Base-by-base conservation (phyloP, 1,284 basidiomycete genomes). In the Sporisorium iseilematis-ciliati region DNA sequence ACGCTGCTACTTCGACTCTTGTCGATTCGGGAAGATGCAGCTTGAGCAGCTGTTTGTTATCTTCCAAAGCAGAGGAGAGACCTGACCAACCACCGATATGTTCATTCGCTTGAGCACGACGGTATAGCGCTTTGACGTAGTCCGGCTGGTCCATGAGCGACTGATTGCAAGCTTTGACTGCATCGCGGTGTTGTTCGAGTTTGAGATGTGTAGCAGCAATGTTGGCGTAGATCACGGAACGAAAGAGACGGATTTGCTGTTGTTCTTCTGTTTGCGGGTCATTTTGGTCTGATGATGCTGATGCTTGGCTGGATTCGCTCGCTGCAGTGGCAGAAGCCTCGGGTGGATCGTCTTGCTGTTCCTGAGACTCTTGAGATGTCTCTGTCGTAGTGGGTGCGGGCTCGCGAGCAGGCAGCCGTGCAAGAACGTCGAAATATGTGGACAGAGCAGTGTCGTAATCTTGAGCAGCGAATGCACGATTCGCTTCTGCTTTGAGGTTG, bases 71-170 rank as follows among this genome's bases (percentile, higher is more conserved):
- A 8, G 91, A 88, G 11, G 90, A 88, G 10, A 97, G 87, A 4
- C 92, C 91, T 6, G 92, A 89, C 94, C 94, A 97, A 6, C 91
- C 90, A 56, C 89, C 89, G 23, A 97, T 87, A 33, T 88, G 87
- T 72, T 95, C 93, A 82, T 95, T 97, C 1, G 92, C 92, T 23
- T 89, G 84, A 2, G 94, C 94, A 18, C 96, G 90, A 73, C 96
- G 88, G 81, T 95, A 93, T 2, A 97, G 87, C 0, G 92, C 95
- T 86, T 97, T 98, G 73, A 92, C 84, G 82, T 98, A 97, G 14
- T 87, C 84, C 4, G 93, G 92, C 78, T 96, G 92, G 80, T 97
- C 93, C 21, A 88, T 85, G 14, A 99, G 88, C 7, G 96, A 63
- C 88, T 91, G 87, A 12, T 91, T 90, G 81, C 92, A 94, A 4